Evolutionary conservation across 2,329 filamentous ascomycete genomes (phyloP), one percentile per base, ranked within the genome.

Genomic region (Phialophora macrospora): DNA sequence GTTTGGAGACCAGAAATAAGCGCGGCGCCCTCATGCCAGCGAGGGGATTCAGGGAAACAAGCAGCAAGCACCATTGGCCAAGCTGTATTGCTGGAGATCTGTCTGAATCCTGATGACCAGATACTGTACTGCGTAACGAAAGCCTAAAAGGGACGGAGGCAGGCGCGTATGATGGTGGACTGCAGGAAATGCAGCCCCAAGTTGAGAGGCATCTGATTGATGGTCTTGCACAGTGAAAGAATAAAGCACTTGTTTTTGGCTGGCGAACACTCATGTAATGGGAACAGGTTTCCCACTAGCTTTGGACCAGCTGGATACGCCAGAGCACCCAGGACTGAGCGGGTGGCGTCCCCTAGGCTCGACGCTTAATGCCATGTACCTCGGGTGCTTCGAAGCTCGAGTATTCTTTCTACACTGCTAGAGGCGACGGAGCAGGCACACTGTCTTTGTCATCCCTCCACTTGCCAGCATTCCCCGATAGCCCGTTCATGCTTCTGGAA

Each of bases 41-140:
- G 17, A 17, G 30, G 30, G 30, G 30, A 9, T 3, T 34, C 4
- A 44, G 2, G 17, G 17, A n/a, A 7, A 9, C n/a, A 51, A 51
- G 48, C 48, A 51, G 9, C 48, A 51, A 26, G 24, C 24, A 51
- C 20, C n/a, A 51, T 51, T 51, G 22, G 48, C 48, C 48, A 12
- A 26, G 22, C 48, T 51, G 20, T 24, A 14, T 12, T 51, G 48
- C 7, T n/a, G 38, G 38, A 44, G 38, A 44, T 44, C 14, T 6
- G 14, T 41, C 38, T n/a, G 38, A 17, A 41, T 5, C 34, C 38
- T 41, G 38, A 14, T 41, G 14, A 14, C 38, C 17, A 44, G 38
- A 44, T 2, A 12, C 32, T 12, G 32, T 34, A 24, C 24, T 24
- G 24, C 24, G 3, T 24, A 34, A 12, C 32, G 9, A 34, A 34